Conservation (phyloP, 2,329 filamentous ascomycete species). For the Venturia carpophila region DNA sequence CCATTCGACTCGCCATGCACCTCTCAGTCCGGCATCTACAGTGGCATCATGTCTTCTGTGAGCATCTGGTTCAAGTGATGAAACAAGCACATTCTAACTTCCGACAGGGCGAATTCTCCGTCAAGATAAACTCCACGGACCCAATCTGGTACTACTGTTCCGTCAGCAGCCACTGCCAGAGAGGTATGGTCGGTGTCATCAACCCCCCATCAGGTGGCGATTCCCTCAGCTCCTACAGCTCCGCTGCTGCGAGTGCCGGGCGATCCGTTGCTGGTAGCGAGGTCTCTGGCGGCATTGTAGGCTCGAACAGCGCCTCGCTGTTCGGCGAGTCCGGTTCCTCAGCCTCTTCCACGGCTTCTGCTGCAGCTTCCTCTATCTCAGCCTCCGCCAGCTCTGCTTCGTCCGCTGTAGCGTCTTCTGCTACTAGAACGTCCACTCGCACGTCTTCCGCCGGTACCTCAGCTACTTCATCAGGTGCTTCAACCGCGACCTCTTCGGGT, state of each 20-base stretch:
- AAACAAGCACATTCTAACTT: background rate
- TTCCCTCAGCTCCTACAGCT: constrained; percentile 16
- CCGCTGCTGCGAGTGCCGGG: background rate
- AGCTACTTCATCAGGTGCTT: constrained; percentile 1
- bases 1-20: constrained; percentile 17
- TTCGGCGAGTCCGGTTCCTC: background rate
- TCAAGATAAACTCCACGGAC: constrained; percentile 19
- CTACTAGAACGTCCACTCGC: background rate
- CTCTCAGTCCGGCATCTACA: constrained; percentile 5
- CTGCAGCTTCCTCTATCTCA: constrained; percentile 29
- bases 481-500: constrained; percentile 8
- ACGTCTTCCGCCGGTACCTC: background rate
- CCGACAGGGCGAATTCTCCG: constrained; percentile 16
- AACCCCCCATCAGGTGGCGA: constrained; percentile 18
- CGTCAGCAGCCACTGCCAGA: constrained; percentile 17
- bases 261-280: background rate
- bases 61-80: background rate
- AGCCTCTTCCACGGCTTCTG: background rate
- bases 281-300: constrained; percentile 14
- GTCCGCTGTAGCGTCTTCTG: constrained; percentile 19
- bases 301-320: background rate
- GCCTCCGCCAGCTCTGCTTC: constrained; percentile 28
- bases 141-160: constrained; percentile 20
- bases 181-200: constrained; percentile 20
- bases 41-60: constrained; percentile 14